A percentile compares a stretch with the other conserved stretches of the same genome.
Conservation (phyloP, 176 grass and related monocot species). For the Dendrocalamus sinicus region DNA sequence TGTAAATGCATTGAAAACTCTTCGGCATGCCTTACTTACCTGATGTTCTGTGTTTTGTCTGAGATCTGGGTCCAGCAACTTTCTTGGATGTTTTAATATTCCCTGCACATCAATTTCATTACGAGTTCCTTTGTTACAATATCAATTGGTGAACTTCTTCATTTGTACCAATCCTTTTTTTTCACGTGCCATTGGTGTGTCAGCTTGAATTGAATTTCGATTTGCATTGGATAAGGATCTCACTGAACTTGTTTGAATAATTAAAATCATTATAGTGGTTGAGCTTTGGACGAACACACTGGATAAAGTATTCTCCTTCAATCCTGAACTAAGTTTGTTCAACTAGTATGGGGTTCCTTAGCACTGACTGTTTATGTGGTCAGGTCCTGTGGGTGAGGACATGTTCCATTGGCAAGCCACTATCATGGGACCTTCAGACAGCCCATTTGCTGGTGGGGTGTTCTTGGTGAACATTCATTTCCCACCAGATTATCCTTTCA, state of each 20-base stretch:
- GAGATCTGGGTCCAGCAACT: not conserved
- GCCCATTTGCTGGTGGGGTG: constrained; percentile 84
- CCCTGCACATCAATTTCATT: not conserved
- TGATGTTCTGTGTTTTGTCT: not conserved
- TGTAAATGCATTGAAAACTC: not conserved
- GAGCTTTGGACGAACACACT: not conserved
- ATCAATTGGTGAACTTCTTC: not conserved
- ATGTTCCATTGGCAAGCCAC: constrained; percentile 96
- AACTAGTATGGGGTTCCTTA: not conserved
- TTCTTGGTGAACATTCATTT: constrained; percentile 95
- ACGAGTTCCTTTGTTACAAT: not conserved
- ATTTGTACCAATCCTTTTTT: not conserved
- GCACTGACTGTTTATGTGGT: not conserved
- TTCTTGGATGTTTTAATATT: not conserved
- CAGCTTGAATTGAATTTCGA: not conserved
- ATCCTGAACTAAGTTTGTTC: not conserved
- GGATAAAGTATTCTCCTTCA: not conserved
- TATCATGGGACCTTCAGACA: constrained; percentile 87
- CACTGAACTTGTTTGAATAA: not conserved
- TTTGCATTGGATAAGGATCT: not conserved
- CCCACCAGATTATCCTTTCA: constrained; percentile 94
- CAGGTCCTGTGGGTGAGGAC: constrained; percentile 88
- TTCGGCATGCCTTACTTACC: not conserved
- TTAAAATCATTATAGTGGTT: not conserved
- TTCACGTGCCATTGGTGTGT: not conserved